A percentile compares a stretch with the other conserved stretches of the same genome.
These are phyloP conservation scores for Xylaria grammica DNA, from an alignment of 495 filamentous ascomycete genomes.

Conservation along the genomic window DNA sequence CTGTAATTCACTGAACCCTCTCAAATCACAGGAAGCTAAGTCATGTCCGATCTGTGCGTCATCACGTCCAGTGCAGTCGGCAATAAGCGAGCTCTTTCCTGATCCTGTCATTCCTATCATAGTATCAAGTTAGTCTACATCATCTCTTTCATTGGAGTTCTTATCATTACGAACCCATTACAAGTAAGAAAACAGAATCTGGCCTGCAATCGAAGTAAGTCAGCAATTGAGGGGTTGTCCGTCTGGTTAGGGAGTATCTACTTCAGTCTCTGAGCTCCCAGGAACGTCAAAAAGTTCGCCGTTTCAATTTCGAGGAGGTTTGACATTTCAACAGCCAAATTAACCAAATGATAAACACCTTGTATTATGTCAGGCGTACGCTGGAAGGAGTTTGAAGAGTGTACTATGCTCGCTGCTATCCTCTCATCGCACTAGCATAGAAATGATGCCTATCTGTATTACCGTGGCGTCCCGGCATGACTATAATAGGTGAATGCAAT, in stretches of 20 bases:
- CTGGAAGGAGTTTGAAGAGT: background rate
- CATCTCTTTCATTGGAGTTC: background rate
- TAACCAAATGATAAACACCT: background rate
- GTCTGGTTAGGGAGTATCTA: background rate
- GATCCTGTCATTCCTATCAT: conserved; percentile 49
- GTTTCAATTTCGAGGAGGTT: background rate
- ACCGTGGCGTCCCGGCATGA: background rate
- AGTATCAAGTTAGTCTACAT: conserved; percentile 29
- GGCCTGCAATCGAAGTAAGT: background rate
- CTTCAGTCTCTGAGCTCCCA: conserved; percentile 2
- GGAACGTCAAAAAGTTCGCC: conserved; percentile 1
- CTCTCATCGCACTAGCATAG: background rate
- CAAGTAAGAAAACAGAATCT: conserved; percentile 6
- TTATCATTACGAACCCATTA: background rate
- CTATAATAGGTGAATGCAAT: background rate
- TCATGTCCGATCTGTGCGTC: conserved; percentile 32
- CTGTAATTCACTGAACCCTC: background rate
- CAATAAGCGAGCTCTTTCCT: conserved; percentile 48
- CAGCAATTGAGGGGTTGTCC: background rate
- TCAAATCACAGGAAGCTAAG: conserved; percentile 35
- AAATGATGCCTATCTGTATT: background rate
- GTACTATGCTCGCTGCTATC: background rate
- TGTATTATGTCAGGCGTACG: background rate
- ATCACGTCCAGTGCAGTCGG: conserved; percentile 31
- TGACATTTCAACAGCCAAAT: background rate